Percentiles rank a stretch among this genome's conserved stretches.
Evolutionary conservation across 495 filamentous ascomycete genomes (phyloP).

Genomic region (Aspergillus avenaceus): DNA sequence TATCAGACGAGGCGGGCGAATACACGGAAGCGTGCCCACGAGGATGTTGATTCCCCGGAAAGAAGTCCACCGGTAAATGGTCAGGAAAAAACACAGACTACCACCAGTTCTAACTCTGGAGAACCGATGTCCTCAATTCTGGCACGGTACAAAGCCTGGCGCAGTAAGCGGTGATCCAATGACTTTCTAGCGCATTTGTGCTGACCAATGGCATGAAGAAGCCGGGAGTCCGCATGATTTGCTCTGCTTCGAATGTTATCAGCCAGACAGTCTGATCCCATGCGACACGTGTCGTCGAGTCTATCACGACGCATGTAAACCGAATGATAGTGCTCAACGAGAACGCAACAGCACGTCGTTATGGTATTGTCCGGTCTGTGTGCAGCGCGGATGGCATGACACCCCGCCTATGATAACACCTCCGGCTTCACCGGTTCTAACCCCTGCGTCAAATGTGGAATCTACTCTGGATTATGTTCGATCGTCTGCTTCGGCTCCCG

Average conservation of each 20-base stretch:
- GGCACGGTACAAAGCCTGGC: background rate
- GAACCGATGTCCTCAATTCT: too few relatives aligned
- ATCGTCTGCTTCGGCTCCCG: too few relatives aligned
- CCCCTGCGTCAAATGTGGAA: too few relatives aligned
- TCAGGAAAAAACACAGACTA: too few relatives aligned
- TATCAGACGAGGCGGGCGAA: too few relatives aligned
- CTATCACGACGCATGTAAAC: slow-evolving; percentile 8
- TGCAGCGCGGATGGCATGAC: slow-evolving; percentile 10
- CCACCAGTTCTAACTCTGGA: too few relatives aligned
- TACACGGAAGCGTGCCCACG: too few relatives aligned
- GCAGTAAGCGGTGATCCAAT: background rate
- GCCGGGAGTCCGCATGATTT: background rate
- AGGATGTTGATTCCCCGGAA: too few relatives aligned
- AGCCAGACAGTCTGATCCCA: slow-evolving; percentile 5
- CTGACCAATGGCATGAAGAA: background rate
- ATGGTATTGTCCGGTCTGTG: slow-evolving; percentile 13
- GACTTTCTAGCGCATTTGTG: background rate
- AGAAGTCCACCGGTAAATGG: too few relatives aligned
- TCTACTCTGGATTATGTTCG: too few relatives aligned
- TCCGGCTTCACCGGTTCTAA: slow-evolving; percentile 5
- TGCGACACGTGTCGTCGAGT: slow-evolving; percentile 7
- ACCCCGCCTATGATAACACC: slow-evolving; percentile 9
- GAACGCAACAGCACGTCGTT: background rate
- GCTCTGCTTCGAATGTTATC: slow-evolving; percentile 7
- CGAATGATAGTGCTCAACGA: slow-evolving; percentile 1